Evolutionary conservation across 192 early-diverging fungal species (phyloP).

Genomic region (Coemansia sp.): DNA sequence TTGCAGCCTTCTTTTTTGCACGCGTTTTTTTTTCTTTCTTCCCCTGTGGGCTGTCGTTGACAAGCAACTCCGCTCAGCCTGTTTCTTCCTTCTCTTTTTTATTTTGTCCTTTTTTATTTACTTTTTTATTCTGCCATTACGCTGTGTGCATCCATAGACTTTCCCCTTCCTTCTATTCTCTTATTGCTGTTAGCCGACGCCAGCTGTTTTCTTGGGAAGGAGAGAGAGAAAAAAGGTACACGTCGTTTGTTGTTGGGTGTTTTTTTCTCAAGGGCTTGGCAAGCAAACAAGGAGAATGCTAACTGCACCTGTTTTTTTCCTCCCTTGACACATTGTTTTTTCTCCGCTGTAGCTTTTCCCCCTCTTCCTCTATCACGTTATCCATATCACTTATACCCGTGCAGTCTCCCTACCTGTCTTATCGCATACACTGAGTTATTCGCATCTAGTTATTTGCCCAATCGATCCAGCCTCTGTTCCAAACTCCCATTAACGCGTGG

Average conservation of each 20-base stretch:
- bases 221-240: too few relatives aligned
- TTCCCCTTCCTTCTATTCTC: not conserved
- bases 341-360: not conserved
- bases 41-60: too few relatives aligned
- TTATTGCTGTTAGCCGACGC: too few relatives aligned
- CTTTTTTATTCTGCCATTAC: not conserved
- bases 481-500: too few relatives aligned
- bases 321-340: constrained; percentile 13
- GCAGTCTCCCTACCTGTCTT: not conserved
- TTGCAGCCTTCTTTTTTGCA: not conserved
- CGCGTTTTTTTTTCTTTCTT: too few relatives aligned
- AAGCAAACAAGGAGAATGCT: not conserved
- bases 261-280: constrained; percentile 1
- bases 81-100: constrained; percentile 2
- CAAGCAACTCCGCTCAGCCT: constrained; percentile 3
- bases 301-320: not conserved
- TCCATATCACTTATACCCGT: constrained; percentile 13
- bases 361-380: constrained; percentile 9
- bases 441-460: constrained; percentile 6
- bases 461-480: too few relatives aligned
- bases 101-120: not conserved
- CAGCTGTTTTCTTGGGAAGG: too few relatives aligned
- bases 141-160: not conserved
- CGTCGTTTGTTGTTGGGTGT: constrained; percentile 10
- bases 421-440: constrained; percentile 7